Evolutionary conservation across 306 rosid genomes (phyloP).

Genomic region (Castanea sativa): DNA sequence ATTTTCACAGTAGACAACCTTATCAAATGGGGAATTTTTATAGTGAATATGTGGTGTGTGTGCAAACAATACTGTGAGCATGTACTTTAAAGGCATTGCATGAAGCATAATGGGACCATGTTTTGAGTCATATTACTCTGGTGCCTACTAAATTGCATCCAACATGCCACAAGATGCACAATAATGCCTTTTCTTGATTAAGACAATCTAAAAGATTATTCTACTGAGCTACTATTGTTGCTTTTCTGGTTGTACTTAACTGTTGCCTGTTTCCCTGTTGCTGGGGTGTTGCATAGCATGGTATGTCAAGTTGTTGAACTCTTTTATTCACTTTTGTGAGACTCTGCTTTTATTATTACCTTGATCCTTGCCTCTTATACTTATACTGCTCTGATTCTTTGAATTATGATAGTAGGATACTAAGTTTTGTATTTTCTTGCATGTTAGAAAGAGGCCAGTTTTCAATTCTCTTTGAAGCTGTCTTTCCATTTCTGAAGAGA

Average conservation of each 20-base stretch:
- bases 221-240: not conserved
- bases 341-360: not conserved
- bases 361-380: not conserved
- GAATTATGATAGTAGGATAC: not conserved
- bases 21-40: no score
- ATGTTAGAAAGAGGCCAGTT: constrained; percentile 38
- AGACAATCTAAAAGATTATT: not conserved
- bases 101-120: not conserved
- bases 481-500: constrained; percentile 57
- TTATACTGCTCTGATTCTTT: not conserved
- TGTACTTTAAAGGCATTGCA: not conserved
- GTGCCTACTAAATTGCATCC: not conserved
- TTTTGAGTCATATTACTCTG: not conserved
- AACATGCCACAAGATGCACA: not conserved
- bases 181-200: not conserved
- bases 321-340: not conserved
- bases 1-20: no score
- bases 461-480: constrained; percentile 44
- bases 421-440: constrained; percentile 16
- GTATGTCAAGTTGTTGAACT: not conserved
- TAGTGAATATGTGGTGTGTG: no score
- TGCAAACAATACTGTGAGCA: no score
- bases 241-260: not conserved
- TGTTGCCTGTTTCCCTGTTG: not conserved
- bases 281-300: not conserved